These are phyloP conservation scores for Tricholoma terreum DNA, from an alignment of 768 basidiomycete species.

Conservation along the genomic window DNA sequence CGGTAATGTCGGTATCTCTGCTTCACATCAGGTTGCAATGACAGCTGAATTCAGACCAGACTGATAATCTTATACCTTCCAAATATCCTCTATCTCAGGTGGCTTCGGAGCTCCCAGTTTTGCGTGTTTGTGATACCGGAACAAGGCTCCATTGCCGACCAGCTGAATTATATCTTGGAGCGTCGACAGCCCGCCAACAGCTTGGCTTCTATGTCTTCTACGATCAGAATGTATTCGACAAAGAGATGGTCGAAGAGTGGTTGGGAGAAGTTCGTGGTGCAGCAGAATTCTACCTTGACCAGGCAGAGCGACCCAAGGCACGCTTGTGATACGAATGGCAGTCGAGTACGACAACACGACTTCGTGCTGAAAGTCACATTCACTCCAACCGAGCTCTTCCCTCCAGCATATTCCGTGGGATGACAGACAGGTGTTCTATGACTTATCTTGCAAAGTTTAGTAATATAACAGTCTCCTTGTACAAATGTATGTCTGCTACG, in stretches of 20 bases:
- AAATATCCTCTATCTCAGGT: constrained; percentile 29
- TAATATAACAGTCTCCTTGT: too few relatives aligned
- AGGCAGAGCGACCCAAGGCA: too few relatives aligned
- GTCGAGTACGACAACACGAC: too few relatives aligned
- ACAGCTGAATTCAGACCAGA: constrained; percentile 30
- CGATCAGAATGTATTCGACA: constrained; percentile 47
- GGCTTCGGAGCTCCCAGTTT: constrained; percentile 3
- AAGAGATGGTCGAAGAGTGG: constrained; percentile 42
- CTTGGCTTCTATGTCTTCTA: constrained; percentile 33
- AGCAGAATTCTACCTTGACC: constrained; percentile 28
- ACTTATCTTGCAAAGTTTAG: too few relatives aligned
- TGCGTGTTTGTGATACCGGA: constrained; percentile 18
- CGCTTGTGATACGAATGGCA: too few relatives aligned
- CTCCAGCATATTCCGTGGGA: too few relatives aligned
- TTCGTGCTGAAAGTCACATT: too few relatives aligned
- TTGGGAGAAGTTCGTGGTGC: constrained; percentile 40
- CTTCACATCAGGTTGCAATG: constrained; percentile 25
- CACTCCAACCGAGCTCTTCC: too few relatives aligned
- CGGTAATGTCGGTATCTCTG: constrained; percentile 35
- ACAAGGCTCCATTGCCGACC: constrained; percentile 40
- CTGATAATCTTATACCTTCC: constrained; percentile 31
- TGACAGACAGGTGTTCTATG: too few relatives aligned
- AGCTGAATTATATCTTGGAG: constrained; percentile 46
- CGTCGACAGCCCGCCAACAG: constrained; percentile 28
- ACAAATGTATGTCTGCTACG: too few relatives aligned